Evolutionary conservation across 2,329 filamentous ascomycete species (phyloP).

Genomic region (Hymenoscyphus albidus): DNA sequence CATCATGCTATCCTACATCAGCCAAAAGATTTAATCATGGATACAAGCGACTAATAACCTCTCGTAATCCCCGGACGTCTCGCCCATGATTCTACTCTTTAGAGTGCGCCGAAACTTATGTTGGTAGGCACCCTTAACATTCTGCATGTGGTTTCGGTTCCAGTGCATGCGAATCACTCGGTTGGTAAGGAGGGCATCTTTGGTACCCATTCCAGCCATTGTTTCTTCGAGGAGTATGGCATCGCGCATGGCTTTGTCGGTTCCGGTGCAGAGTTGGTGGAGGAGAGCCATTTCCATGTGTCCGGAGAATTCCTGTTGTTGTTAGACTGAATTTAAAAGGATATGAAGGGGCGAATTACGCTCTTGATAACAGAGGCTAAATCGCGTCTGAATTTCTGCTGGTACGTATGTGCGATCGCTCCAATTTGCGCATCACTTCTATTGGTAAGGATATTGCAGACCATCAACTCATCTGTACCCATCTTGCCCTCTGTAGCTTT

Average conservation of each 20-base stretch:
- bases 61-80: conserved; percentile 84
- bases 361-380: conserved; percentile 72
- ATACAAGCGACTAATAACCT: conserved; percentile 67
- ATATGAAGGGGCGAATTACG: conserved; percentile 39
- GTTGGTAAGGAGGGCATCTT: conserved; percentile 73
- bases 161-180: conserved; percentile 81
- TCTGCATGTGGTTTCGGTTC: conserved; percentile 69
- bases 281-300: conserved; percentile 87
- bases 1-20: background rate
- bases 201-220: conserved; percentile 85
- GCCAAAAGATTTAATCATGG: conserved; percentile 28
- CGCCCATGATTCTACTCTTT: conserved; percentile 66
- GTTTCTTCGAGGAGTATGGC: conserved; percentile 77
- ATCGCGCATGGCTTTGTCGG: conserved; percentile 80
- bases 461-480: conserved; percentile 69
- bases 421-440: conserved; percentile 80
- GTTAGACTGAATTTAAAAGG: conserved; percentile 14
- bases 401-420: conserved; percentile 73
- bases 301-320: conserved; percentile 69
- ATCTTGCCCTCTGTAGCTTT: conserved; percentile 69
- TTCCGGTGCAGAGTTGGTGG: conserved; percentile 71
- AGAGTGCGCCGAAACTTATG: conserved; percentile 67
- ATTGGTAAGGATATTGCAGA: conserved; percentile 73
- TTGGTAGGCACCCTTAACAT: conserved; percentile 75
- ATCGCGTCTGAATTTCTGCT: conserved; percentile 64